These are phyloP conservation scores for Neurospora sp. DNA, from an alignment of 2,329 filamentous ascomycete species.

Conservation along the genomic window DNA sequence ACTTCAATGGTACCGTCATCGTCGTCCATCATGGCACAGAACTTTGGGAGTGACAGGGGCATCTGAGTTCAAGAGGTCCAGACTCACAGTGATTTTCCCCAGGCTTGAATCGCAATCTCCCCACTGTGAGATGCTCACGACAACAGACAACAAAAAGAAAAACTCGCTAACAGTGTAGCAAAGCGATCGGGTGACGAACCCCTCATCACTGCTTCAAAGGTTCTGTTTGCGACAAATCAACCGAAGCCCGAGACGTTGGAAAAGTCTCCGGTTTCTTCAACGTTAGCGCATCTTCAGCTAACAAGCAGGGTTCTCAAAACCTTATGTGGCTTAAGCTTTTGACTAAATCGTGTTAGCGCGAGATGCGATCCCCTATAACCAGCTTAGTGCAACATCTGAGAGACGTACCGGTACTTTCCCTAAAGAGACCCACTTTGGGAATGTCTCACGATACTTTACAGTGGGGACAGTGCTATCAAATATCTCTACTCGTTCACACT, in stretches of 20 bases:
- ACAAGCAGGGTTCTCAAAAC: background rate
- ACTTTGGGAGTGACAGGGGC: background rate
- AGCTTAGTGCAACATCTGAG: background rate
- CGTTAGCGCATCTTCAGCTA: background rate
- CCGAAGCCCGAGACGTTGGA: background rate
- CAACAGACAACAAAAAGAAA: background rate
- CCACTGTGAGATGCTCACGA: background rate
- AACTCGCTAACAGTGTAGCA: background rate
- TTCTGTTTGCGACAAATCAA: background rate
- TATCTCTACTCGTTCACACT: background rate
- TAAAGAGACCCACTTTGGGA: background rate
- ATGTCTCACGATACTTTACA: background rate
- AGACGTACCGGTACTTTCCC: background rate
- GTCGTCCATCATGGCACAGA: background rate
- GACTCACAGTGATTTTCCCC: background rate
- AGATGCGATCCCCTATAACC: background rate
- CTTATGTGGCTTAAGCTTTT: background rate
- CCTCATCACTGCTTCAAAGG: background rate
- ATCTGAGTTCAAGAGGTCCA: background rate
- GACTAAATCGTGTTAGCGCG: background rate
- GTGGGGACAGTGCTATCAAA: background rate
- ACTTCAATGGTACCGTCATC: background rate
- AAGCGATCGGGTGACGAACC: background rate
- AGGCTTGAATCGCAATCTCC: background rate
- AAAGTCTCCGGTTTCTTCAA: background rate